Conservation (phyloP, 1,284 basidiomycete genomes). For the Heterobasidion annosum region DNA sequence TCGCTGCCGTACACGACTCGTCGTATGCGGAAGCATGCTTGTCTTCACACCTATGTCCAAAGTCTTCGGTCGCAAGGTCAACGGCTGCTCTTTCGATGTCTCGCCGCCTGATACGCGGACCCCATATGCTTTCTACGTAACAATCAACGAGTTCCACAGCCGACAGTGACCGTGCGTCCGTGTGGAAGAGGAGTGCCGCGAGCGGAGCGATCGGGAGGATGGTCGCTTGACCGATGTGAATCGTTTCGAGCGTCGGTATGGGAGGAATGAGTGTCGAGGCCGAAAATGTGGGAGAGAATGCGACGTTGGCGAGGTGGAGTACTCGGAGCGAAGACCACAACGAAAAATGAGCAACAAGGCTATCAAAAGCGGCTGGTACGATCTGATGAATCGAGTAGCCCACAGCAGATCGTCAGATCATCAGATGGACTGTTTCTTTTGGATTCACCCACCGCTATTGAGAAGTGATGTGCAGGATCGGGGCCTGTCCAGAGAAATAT, state of each 20-base stretch:
- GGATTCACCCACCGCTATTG: too few relatives aligned
- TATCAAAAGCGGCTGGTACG: too few relatives aligned
- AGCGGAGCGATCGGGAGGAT: slow-evolving; percentile 31
- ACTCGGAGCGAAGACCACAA: too few relatives aligned
- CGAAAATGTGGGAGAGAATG: slow-evolving; percentile 6
- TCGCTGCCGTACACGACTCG: too few relatives aligned
- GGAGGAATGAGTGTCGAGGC: slow-evolving; percentile 18
- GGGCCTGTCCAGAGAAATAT: too few relatives aligned
- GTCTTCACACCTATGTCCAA: too few relatives aligned
- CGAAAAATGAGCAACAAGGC: too few relatives aligned
- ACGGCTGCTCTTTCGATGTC: slow-evolving; percentile 29
- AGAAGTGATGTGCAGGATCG: too few relatives aligned
- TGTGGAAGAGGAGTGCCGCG: slow-evolving; percentile 26
- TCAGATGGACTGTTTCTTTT: too few relatives aligned
- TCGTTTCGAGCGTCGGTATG: slow-evolving; percentile 28
- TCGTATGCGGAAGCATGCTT: too few relatives aligned
- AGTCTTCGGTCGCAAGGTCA: slow-evolving; percentile 2
- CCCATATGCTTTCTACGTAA: slow-evolving; percentile 51
- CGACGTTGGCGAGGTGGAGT: slow-evolving; percentile 15
- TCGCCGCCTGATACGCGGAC: slow-evolving; percentile 28
- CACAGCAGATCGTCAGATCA: too few relatives aligned
- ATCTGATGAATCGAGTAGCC: too few relatives aligned
- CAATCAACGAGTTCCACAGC: slow-evolving; percentile 40
- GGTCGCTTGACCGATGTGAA: slow-evolving; percentile 41
- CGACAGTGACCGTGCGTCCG: slow-evolving; percentile 19